Evolutionary conservation across 257 asterid genomes (phyloP).

Genomic region (Verbascum thapsus): DNA sequence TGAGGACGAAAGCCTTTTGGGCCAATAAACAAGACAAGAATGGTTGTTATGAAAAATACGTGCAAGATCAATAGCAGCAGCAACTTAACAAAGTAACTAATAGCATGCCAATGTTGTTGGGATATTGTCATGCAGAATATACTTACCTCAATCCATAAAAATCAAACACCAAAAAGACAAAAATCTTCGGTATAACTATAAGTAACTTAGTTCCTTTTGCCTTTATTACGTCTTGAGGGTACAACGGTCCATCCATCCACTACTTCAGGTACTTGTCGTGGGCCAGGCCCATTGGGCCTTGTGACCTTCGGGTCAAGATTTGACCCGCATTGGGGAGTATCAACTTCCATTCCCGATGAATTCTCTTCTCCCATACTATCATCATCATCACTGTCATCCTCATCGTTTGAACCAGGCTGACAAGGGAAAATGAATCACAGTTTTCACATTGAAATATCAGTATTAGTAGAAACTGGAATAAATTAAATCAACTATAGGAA

Average conservation of each 20-base stretch:
- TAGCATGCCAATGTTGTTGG: too few species aligned
- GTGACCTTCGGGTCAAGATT: conserved; percentile 21
- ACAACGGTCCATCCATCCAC: conserved; percentile 64
- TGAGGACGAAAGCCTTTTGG: too few species aligned
- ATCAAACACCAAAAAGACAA: not conserved
- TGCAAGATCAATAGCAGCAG: too few species aligned
- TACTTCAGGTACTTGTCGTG: conserved; percentile 30
- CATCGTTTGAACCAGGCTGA: conserved; percentile 10
- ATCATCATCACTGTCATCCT: conserved; percentile 28
- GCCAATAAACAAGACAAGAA: too few species aligned
- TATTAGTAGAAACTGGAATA: not conserved
- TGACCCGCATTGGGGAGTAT: conserved; percentile 33
- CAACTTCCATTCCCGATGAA: conserved; percentile 54
- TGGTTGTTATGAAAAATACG: too few species aligned
- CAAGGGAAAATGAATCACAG: not conserved
- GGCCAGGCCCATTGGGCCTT: too few species aligned
- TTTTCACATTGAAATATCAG: not conserved
- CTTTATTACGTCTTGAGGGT: conserved; percentile 44
- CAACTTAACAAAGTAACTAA: too few species aligned
- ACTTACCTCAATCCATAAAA: not conserved
- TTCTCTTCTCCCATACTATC: conserved; percentile 23
- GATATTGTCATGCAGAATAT: too few species aligned
- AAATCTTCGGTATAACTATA: not conserved
- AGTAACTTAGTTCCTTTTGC: conserved; percentile 35
- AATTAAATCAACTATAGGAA: not conserved